Conservation (phyloP, 768 basidiomycete species). For the Trametes cinnabarina region DNA sequence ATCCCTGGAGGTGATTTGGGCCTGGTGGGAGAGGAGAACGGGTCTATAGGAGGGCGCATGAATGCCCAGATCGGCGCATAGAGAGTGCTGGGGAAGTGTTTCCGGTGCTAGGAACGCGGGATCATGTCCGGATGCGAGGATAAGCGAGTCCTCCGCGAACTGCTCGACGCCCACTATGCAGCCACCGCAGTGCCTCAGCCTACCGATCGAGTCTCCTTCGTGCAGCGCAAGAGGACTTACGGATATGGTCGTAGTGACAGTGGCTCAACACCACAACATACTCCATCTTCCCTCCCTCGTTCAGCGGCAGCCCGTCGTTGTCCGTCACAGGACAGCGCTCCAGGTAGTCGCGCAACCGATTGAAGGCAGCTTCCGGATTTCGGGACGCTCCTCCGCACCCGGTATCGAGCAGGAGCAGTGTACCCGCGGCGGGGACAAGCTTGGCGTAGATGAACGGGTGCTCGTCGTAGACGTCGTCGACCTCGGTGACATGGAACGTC, state of each 20-base stretch:
- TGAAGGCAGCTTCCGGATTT: slow-evolving; percentile 40
- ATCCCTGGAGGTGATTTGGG: slow-evolving; percentile 31
- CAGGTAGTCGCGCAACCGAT: slow-evolving; percentile 47
- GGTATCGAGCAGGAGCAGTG: slow-evolving; percentile 51
- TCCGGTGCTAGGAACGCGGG: slow-evolving; percentile 43
- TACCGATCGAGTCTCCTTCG: neutral
- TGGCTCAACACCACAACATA: slow-evolving; percentile 52
- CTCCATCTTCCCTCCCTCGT: slow-evolving; percentile 38
- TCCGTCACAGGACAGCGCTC: slow-evolving; percentile 44
- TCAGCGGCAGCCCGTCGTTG: slow-evolving; percentile 45
- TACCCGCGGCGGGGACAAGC: slow-evolving; percentile 36
- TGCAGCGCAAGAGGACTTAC: slow-evolving; percentile 34
- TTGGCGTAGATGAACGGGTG: slow-evolving; percentile 57
- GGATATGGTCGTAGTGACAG: slow-evolving; percentile 59
- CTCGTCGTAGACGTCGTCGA: slow-evolving; percentile 50
- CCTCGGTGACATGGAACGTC: slow-evolving; percentile 49
- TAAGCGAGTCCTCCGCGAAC: slow-evolving; percentile 45
- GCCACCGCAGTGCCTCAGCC: neutral
- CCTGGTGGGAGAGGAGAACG: slow-evolving; percentile 43
- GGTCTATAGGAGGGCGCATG: slow-evolving; percentile 45
- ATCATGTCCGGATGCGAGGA: slow-evolving; percentile 48
- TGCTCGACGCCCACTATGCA: slow-evolving; percentile 47
- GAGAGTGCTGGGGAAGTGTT: slow-evolving; percentile 44
- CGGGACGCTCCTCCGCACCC: slow-evolving; percentile 51
- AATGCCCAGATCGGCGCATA: slow-evolving; percentile 43